phyloP scores from a whole-genome alignment of 2,329 filamentous ascomycete species.

The Blastomyces silverae region DNA sequence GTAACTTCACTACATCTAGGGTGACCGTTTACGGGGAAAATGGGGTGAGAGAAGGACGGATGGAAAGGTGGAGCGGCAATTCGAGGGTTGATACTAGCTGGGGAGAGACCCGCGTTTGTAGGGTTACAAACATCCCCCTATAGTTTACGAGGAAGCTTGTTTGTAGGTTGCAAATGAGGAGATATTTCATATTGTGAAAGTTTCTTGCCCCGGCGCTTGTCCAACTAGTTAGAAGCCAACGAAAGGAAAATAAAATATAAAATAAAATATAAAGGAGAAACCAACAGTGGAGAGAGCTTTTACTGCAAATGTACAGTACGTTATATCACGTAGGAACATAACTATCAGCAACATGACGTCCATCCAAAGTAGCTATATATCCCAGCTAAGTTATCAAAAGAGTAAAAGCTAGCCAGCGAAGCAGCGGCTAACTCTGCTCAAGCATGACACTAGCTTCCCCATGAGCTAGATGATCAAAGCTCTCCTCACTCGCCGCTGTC shows the following conservation, averaged over 20 bases:
- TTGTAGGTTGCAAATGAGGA: neutral
- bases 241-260: neutral
- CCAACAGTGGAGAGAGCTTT: neutral
- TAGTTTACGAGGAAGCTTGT: neutral
- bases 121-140: neutral
- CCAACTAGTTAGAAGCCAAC: neutral
- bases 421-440: slow-evolving; percentile 3
- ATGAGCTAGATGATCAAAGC: slow-evolving; percentile 42
- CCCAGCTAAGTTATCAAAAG: neutral
- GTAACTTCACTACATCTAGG: neutral
- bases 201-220: neutral
- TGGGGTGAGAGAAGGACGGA: neutral
- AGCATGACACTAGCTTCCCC: slow-evolving; percentile 41
- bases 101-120: neutral
- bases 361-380: neutral
- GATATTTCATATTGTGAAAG: neutral
- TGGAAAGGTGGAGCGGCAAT: neutral
- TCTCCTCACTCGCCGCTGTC: slow-evolving; percentile 43
- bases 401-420: neutral
- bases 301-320: neutral
- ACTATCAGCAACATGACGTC: neutral
- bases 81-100: neutral
- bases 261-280: neutral
- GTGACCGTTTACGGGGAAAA: neutral
- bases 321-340: neutral